Evolutionary conservation across 805 yeast species (phyloP).

Genomic region (Lipomyces spencermartinsiae): DNA sequence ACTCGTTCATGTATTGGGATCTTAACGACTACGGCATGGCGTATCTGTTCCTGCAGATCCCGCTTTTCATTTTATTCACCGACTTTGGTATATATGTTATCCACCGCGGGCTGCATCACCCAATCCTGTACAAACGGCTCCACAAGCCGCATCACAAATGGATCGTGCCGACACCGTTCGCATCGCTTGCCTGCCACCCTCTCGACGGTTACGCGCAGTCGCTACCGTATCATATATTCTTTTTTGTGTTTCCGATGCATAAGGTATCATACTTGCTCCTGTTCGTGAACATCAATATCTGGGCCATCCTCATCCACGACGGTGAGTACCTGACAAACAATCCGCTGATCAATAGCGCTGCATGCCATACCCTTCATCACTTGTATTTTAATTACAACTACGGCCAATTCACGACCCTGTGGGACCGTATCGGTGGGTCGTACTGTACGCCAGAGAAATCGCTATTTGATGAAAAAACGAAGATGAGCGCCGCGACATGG

Average conservation of each 20-base stretch:
- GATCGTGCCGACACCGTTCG: conserved; percentile 98
- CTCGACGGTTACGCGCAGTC: conserved; percentile 95
- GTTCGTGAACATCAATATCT: conserved; percentile 91
- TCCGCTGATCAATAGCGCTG: conserved; percentile 95
- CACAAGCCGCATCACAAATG: conserved; percentile 99
- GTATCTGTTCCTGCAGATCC: conserved; percentile 71
- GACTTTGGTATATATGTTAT: conserved; percentile 91
- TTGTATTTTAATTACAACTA: conserved; percentile 96
- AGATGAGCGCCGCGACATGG: conserved; percentile 68
- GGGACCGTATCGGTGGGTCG: conserved; percentile 96
- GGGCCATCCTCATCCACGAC: conserved; percentile 99
- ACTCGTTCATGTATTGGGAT: conserved; percentile 75
- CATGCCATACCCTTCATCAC: conserved; percentile 97
- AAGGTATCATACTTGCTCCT: conserved; percentile 80
- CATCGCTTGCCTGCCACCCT: conserved; percentile 98
- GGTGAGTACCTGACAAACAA: conserved; percentile 94
- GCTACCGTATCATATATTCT: conserved; percentile 90
- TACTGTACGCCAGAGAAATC: conserved; percentile 91
- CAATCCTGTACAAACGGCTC: conserved; percentile 77
- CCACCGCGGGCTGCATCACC: conserved; percentile 95
- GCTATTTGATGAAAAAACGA: conserved; percentile 69
- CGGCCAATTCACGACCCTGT: conserved; percentile 96
- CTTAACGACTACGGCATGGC: conserved; percentile 71
- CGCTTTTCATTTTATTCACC: conserved; percentile 86
- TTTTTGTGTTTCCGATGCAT: conserved; percentile 90